Percentiles rank a stretch among this genome's conserved stretches.
phyloP scores from a whole-genome alignment of 768 basidiomycete species.

The Tremella mesenterica region DNA sequence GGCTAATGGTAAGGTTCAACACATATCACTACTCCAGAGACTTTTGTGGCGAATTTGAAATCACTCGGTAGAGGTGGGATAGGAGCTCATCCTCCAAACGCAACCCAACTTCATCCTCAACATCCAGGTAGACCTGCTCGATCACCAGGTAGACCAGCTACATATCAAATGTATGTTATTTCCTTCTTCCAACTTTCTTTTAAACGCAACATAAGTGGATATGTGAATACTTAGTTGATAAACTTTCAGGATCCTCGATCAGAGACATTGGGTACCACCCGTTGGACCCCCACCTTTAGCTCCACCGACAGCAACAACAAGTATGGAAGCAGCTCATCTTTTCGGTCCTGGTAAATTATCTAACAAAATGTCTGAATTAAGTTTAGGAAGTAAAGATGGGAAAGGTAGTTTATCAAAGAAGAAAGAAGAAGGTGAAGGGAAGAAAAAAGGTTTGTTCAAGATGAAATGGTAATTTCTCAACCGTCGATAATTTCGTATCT shows the following conservation, averaged over 20 bases:
- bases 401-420: slow-evolving; percentile 8
- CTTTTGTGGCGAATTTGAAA: slow-evolving; percentile 78
- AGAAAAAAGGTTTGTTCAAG: slow-evolving; percentile 25
- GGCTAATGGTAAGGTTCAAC: slow-evolving; percentile 64
- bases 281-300: slow-evolving; percentile 40
- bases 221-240: background rate
- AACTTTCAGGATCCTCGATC: slow-evolving; percentile 39
- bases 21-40: slow-evolving; percentile 69
- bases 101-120: slow-evolving; percentile 36
- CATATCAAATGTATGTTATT: slow-evolving; percentile 32
- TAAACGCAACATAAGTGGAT: background rate
- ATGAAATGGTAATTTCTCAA: slow-evolving; percentile 24
- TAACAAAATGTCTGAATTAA: slow-evolving; percentile 1
- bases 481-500: too few relatives aligned
- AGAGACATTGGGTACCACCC: slow-evolving; percentile 41
- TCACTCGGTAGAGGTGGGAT: slow-evolving; percentile 78
- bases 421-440: slow-evolving; percentile 3
- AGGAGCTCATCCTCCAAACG: slow-evolving; percentile 50
- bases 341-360: background rate
- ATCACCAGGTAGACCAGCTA: slow-evolving; percentile 24
- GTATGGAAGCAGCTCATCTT: slow-evolving; percentile 10
- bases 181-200: background rate
- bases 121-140: slow-evolving; percentile 21
- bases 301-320: slow-evolving; percentile 22
- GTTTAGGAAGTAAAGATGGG: slow-evolving; percentile 2